These are phyloP conservation scores for Pythium brachiatum DNA, from an alignment of 352 stramenopile species.

Conservation along the genomic window DNA sequence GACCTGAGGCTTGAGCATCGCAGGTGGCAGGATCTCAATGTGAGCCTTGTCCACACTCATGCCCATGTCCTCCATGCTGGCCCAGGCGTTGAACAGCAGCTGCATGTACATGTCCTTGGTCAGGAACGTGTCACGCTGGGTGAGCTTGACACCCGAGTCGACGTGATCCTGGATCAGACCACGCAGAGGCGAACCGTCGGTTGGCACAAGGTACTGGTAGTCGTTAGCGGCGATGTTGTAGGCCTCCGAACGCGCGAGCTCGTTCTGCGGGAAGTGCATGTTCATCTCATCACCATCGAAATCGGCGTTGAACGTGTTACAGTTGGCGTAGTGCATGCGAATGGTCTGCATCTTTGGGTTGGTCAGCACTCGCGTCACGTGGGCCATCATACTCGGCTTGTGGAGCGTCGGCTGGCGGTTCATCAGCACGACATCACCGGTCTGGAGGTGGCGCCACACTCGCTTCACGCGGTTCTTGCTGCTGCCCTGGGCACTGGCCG, in stretches of 20 bases:
- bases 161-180: slow-evolving; percentile 99
- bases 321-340: slow-evolving; percentile 99
- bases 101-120: slow-evolving; percentile 99
- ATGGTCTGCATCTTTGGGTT: slow-evolving; percentile 98
- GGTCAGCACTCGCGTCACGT: slow-evolving; percentile 96
- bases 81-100: slow-evolving; percentile 94
- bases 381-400: slow-evolving; percentile 99
- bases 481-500: slow-evolving; percentile 68
- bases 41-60: slow-evolving; percentile 81
- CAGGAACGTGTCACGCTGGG: slow-evolving; percentile 97
- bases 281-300: slow-evolving; percentile 99
- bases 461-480: slow-evolving; percentile 92
- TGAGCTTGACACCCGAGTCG: slow-evolving; percentile 98
- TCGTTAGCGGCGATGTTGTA: slow-evolving; percentile 98
- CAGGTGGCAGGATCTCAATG: slow-evolving; percentile 95
- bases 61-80: slow-evolving; percentile 93
- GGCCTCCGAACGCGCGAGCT: slow-evolving; percentile 96
- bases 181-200: slow-evolving; percentile 96
- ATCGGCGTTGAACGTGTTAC: slow-evolving; percentile 99
- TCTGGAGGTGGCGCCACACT: slow-evolving; percentile 97
- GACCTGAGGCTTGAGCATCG: slow-evolving; percentile 95
- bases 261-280: slow-evolving; percentile 99
- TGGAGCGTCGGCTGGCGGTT: slow-evolving; percentile 99
- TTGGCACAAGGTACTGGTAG: slow-evolving; percentile 98
- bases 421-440: slow-evolving; percentile 98